Base-by-base conservation (phyloP, 2,329 filamentous ascomycete species). In the Penicillium olsonii region DNA sequence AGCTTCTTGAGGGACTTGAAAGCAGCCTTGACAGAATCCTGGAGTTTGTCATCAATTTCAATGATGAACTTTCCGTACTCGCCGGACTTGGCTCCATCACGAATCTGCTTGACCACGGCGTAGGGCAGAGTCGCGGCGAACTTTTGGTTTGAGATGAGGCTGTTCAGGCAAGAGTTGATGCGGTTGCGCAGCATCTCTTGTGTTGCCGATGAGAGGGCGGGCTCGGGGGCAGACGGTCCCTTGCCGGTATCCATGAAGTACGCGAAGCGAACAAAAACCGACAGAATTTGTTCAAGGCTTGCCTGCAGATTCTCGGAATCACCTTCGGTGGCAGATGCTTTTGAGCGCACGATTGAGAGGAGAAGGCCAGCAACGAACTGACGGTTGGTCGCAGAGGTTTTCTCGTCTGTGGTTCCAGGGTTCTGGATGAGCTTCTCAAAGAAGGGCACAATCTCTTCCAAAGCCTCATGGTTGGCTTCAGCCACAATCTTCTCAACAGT, bases 401-500 rank as follows among this genome's bases (percentile, higher is more conserved):
- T 71, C 35, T 73, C 70, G 38, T 82, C 78, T 18, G 60, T 65
- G 1, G 68, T 68, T 10, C 73, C 75, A 1, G 79, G 78, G 6
- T 69, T 67, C 5, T 73, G 67, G 37, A 83, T 72, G 14, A 79
- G 62, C 6, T 69, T 63, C 37, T 74, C 71, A 27, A 83, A 68
- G 10, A 80, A 67, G 7, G 82, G 77, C 18, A 85, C 76, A 27
- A 85, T 82, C 17, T 79, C 68, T 4, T 76, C 71, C 19, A 83
- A 57, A 8, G 73, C 70, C 20, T 74, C 66, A n/a, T 71, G 61
- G 50, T 81, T 80, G 8, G 83, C 80, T 37, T 80, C 78, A 44
- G 84, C 78, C 4, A 95, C 71, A 2, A 94, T 76, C 54, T 82
- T 86, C 60, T 95, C 90, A 1, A 96, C 75, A 0, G 90, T 92